A percentile compares a stretch with the other conserved stretches of the same genome.
These are phyloP conservation scores for Primulina huaijiensis DNA, from an alignment of 257 asterid genomes.

Conservation along the genomic window DNA sequence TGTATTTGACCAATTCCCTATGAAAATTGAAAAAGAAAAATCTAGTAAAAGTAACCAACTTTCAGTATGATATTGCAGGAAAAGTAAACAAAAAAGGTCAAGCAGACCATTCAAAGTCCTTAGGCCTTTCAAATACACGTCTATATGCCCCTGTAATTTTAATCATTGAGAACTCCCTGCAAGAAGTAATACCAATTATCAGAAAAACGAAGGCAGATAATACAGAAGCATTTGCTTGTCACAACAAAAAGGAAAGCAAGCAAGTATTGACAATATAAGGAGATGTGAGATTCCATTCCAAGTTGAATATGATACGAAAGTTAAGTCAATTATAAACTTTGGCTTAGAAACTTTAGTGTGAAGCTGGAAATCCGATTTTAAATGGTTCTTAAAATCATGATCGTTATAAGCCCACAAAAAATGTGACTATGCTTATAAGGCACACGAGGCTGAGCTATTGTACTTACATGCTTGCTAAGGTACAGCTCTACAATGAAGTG, in stretches of 20 bases:
- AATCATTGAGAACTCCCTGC: constrained; percentile 84
- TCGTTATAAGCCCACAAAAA: neutral
- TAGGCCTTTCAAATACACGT: constrained; percentile 83
- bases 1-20: constrained; percentile 80
- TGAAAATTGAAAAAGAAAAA: constrained; percentile 16
- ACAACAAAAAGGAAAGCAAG: neutral
- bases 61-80: constrained; percentile 8
- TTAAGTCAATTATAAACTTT: too few relatives aligned
- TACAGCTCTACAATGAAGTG: too few relatives aligned
- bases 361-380: neutral
- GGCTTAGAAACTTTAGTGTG: neutral
- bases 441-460: too few relatives aligned
- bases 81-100: constrained; percentile 14
- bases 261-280: neutral
- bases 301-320: too few relatives aligned
- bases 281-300: neutral
- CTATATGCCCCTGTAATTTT: constrained; percentile 89
- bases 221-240: neutral
- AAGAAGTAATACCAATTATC: constrained; percentile 23
- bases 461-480: too few relatives aligned
- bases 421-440: neutral
- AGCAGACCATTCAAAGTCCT: constrained; percentile 79
- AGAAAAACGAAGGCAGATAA: constrained; percentile 15
- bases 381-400: neutral
- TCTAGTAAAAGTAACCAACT: constrained; percentile 17